Conservation (phyloP, 768 basidiomycete species). For the Saitozyma podzolica region DNA sequence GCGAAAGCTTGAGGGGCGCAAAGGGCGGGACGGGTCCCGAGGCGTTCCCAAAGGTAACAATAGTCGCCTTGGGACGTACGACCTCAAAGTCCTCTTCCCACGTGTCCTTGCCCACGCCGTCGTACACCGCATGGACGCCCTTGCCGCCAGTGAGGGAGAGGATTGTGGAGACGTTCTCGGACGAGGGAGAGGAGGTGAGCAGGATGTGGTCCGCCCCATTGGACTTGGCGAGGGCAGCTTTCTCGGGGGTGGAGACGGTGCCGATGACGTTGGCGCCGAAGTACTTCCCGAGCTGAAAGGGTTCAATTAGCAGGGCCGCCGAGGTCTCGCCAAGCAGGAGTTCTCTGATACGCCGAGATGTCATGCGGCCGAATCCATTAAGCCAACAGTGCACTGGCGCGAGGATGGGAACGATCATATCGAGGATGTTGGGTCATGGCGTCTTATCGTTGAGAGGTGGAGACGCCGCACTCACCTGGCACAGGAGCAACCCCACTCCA, state of each 20-base stretch:
- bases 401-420: no score
- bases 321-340: not conserved
- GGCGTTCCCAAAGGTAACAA: conserved; percentile 87
- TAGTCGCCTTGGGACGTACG: conserved; percentile 80
- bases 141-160: conserved; percentile 44
- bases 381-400: no score
- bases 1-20: conserved; percentile 66
- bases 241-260: conserved; percentile 80
- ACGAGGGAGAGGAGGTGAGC: conserved; percentile 60
- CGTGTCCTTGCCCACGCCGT: conserved; percentile 97
- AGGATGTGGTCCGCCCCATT: conserved; percentile 87
- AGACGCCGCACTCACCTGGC: conserved; percentile 42
- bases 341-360: no score
- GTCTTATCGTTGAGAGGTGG: not conserved
- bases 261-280: conserved; percentile 91
- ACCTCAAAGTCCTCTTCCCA: conserved; percentile 79
- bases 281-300: conserved; percentile 64
- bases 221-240: conserved; percentile 73
- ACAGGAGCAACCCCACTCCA: conserved; percentile 63
- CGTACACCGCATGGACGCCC: conserved; percentile 76
- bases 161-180: conserved; percentile 62
- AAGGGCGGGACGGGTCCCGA: conserved; percentile 72
- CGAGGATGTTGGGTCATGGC: not conserved
- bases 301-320: not conserved
- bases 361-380: no score